phyloP scores from a whole-genome alignment of 352 stramenopile species.

The Salisapilia sapeloensis region DNA sequence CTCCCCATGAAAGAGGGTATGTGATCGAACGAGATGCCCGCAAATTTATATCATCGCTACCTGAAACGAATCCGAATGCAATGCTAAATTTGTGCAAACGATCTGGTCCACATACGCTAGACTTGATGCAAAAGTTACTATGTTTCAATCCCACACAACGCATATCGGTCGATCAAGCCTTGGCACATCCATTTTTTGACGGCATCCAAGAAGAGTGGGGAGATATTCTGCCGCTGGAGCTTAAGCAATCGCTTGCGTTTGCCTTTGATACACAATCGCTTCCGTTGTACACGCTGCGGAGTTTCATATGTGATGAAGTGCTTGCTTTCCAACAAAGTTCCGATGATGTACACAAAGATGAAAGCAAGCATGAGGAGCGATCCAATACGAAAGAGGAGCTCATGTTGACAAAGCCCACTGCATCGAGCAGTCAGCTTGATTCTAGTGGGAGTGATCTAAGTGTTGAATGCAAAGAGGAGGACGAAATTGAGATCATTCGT shows the following conservation, averaged over 20 bases:
- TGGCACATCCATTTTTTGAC: constrained; percentile 79
- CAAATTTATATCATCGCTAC: constrained; percentile 70
- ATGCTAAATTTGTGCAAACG: constrained; percentile 39
- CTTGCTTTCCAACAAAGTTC: constrained; percentile 27
- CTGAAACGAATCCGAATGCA: constrained; percentile 22
- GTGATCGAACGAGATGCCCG: constrained; percentile 65
- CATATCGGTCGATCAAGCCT: constrained; percentile 78
- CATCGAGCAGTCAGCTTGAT: not conserved
- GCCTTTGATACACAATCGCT: constrained; percentile 66
- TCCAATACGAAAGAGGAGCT: too few relatives aligned
- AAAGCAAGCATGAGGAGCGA: constrained; percentile 11
- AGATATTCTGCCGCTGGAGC: constrained; percentile 31
- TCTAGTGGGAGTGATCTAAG: constrained; percentile 10
- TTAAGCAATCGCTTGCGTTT: constrained; percentile 67
- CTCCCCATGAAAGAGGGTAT: constrained; percentile 45
- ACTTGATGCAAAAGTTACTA: constrained; percentile 78
- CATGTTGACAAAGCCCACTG: constrained; percentile 2
- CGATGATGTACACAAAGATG: constrained; percentile 5
- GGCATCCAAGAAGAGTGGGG: constrained; percentile 83
- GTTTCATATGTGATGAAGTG: constrained; percentile 75
- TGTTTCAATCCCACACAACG: constrained; percentile 85
- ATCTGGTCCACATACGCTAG: constrained; percentile 20
- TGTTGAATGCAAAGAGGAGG: constrained; percentile 17
- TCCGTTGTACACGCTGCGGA: constrained; percentile 37
- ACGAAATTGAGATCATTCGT: too few relatives aligned